Conservation (phyloP, 1,284 basidiomycete genomes). For the Baeospora myosura region DNA sequence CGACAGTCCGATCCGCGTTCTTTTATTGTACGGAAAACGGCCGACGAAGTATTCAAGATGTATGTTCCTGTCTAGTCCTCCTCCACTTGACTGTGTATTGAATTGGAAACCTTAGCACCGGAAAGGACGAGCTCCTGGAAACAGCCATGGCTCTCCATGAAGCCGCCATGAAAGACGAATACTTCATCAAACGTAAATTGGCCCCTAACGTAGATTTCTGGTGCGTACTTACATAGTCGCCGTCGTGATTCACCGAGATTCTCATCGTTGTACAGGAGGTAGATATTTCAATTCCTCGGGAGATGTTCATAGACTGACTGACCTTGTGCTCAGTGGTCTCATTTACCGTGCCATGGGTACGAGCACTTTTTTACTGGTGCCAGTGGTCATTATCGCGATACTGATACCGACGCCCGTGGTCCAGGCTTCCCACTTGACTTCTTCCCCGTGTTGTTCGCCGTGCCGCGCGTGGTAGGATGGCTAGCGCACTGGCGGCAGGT, state of each 20-base stretch:
- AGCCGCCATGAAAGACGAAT: conserved; percentile 82
- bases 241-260: conserved; percentile 4
- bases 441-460: conserved; percentile 85
- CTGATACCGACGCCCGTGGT: conserved; percentile 9
- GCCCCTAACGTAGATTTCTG: conserved; percentile 83
- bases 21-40: conserved; percentile 81
- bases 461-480: conserved; percentile 86
- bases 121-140: conserved; percentile 73
- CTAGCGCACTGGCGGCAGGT: conserved; percentile 82
- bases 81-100: neutral
- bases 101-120: conserved; percentile 45
- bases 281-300: conserved; percentile 11
- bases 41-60: conserved; percentile 84
- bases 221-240: conserved; percentile 32
- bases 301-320: neutral
- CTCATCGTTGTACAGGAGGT: conserved; percentile 35
- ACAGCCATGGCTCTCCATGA: conserved; percentile 86
- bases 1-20: conserved; percentile 76
- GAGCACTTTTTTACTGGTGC: conserved; percentile 16
- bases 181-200: conserved; percentile 68
- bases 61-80: conserved; percentile 25
- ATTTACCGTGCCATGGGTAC: conserved; percentile 85
- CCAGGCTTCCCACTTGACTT: conserved; percentile 83
- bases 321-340: conserved; percentile 47
- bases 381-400: conserved; percentile 8